A percentile compares a stretch with the other conserved stretches of the same genome.
Evolutionary conservation across 768 basidiomycete species (phyloP).

Genomic region (Rhizopogon vinicolor): DNA sequence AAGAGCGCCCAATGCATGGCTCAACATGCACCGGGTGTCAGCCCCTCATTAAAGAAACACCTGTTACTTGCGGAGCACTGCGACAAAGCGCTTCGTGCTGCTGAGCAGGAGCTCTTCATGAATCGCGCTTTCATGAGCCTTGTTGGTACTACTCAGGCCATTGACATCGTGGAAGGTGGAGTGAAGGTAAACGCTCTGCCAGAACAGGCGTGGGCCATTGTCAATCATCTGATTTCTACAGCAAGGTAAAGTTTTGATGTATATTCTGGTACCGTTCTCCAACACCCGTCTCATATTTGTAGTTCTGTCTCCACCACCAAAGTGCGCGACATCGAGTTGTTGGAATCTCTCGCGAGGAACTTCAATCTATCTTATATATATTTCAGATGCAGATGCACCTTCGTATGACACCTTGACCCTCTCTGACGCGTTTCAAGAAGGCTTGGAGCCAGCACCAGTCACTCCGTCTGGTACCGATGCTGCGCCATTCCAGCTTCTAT

Average conservation of each 20-base stretch:
- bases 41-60: constrained; percentile 38
- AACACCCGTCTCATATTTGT: background rate
- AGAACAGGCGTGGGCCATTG: constrained; percentile 61
- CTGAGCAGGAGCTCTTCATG: constrained; percentile 1
- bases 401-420: constrained; percentile 45
- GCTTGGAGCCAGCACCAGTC: constrained; percentile 64
- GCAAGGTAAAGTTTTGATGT: constrained; percentile 35
- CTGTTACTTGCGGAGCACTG: constrained; percentile 31
- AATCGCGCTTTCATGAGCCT: constrained; percentile 32
- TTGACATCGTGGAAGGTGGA: constrained; percentile 65
- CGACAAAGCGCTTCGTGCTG: constrained; percentile 5
- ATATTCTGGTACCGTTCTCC: too few species aligned
- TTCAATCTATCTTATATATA: constrained; percentile 53
- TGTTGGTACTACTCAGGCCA: constrained; percentile 71
- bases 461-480: constrained; percentile 36
- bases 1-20: constrained; percentile 61
- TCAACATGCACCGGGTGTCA: constrained; percentile 52
- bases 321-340: constrained; percentile 40
- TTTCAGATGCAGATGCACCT: constrained; percentile 30
- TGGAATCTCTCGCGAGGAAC: constrained; percentile 37
- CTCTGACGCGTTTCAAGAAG: constrained; percentile 38
- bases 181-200: constrained; percentile 80
- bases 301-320: constrained; percentile 39
- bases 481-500: constrained; percentile 43
- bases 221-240: constrained; percentile 69